These are phyloP conservation scores for Selaginella tamariscina DNA, from an alignment of 75 land plant species.

Conservation along the genomic window DNA sequence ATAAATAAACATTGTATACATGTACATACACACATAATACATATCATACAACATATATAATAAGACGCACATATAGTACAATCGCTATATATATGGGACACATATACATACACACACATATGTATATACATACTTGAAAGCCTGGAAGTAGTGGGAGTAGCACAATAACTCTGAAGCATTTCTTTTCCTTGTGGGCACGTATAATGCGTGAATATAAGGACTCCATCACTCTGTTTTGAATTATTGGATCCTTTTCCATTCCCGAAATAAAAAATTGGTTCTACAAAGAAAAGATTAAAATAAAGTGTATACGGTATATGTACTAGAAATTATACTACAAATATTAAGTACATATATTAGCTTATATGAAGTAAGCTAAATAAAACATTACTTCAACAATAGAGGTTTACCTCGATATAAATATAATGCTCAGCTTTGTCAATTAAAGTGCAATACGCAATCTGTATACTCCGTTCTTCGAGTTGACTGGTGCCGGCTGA, in stretches of 20 bases:
- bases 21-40: neutral
- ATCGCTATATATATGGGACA: neutral
- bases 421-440: slow-evolving; percentile 87
- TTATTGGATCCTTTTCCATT: slow-evolving; percentile 68
- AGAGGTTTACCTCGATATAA: slow-evolving; percentile 71
- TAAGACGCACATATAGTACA: slow-evolving; percentile 8
- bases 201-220: slow-evolving; percentile 68
- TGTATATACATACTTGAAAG: slow-evolving; percentile 51
- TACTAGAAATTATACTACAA: slow-evolving; percentile 6
- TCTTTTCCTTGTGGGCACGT: slow-evolving; percentile 69
- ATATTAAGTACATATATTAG: neutral
- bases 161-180: slow-evolving; percentile 72
- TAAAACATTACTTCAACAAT: neutral
- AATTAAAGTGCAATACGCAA: slow-evolving; percentile 83
- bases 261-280: slow-evolving; percentile 99
- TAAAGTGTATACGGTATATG: slow-evolving; percentile 4
- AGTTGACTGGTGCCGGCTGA: slow-evolving; percentile 94
- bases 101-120: too few relatives aligned
- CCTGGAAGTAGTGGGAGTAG: slow-evolving; percentile 90
- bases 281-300: slow-evolving; percentile 31
- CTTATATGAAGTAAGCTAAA: neutral
- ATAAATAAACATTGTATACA: neutral
- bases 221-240: slow-evolving; percentile 74
- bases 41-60: too few relatives aligned
- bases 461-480: slow-evolving; percentile 83